A percentile compares a stretch with the other conserved stretches of the same genome.
These are phyloP conservation scores for Aspergillus melleus DNA, from an alignment of 2,329 filamentous ascomycete genomes.

Conservation along the genomic window DNA sequence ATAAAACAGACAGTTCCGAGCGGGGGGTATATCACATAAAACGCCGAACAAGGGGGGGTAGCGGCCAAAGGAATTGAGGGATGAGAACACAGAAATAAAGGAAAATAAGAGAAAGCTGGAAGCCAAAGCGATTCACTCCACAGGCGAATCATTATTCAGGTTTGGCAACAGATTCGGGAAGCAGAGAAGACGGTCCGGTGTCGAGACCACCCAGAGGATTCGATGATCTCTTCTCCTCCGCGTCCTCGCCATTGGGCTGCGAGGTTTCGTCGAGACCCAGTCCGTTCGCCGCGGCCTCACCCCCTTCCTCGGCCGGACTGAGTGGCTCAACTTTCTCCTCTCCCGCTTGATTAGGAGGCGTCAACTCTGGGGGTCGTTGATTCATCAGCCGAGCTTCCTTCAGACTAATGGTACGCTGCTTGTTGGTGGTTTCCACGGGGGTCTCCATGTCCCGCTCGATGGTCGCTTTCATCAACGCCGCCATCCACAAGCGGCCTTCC, in stretches of 20 bases:
- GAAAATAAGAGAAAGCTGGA: constrained; percentile 2
- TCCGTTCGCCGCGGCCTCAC: constrained; percentile 37
- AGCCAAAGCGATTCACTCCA: neutral
- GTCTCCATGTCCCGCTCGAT: constrained; percentile 84
- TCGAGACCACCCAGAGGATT: constrained; percentile 30
- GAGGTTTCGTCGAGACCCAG: constrained; percentile 30
- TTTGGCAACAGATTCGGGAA: constrained; percentile 29
- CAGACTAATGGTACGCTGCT: constrained; percentile 93
- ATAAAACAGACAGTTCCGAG: constrained; percentile 27
- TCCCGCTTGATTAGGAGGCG: constrained; percentile 48
- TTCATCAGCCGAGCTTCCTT: constrained; percentile 84
- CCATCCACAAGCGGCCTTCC: constrained; percentile 95
- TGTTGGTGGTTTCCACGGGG: constrained; percentile 85
- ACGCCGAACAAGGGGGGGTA: constrained; percentile 26
- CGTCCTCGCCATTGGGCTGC: constrained; percentile 15
- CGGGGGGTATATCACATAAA: constrained; percentile 44
- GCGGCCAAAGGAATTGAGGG: constrained; percentile 7
- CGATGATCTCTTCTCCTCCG: constrained; percentile 10
- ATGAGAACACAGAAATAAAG: neutral
- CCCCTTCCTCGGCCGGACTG: constrained; percentile 22
- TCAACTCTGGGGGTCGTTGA: constrained; percentile 84
- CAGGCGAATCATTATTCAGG: constrained; percentile 19
- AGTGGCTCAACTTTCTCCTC: constrained; percentile 27
- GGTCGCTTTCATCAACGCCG: constrained; percentile 96
- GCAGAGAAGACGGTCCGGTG: constrained; percentile 24